Base-by-base conservation (phyloP, 805 yeast species). In the Tetrapisispora pingtungensis region DNA sequence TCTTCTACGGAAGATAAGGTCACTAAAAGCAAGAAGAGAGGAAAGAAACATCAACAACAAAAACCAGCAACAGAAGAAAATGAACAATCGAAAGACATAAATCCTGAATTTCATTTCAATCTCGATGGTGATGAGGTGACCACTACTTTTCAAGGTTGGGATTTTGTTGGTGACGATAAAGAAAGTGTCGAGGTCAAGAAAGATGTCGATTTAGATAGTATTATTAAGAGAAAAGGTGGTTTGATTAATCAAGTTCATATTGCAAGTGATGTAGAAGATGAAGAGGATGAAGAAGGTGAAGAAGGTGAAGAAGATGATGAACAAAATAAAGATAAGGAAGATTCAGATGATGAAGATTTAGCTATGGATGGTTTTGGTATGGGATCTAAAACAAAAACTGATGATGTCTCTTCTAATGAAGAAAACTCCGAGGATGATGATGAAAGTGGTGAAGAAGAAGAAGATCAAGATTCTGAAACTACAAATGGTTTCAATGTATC, bases 221-320 rank as follows among this genome's bases (percentile, higher is more conserved):
- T 90, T 43, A 84, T 90, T 53, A 79, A 81, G 66, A 75, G 89
- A 62, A 89, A 85, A 55, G 95, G 96, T 62, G 86, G 95, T 35
- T 68, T 81, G 44, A 68, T 74, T 5, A 75, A 76, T 42, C 57
- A 77, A 44, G 78, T 74, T 0, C 77, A 73, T 38, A 64, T 70
- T 10, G 68, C 61, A 4, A 60, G 52, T 18, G 67, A 61, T 13
- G 70, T 62, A 2, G 70, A 64, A 10, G 68, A 61, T 6, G 70
- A 64, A 13, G 70, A 65, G 7, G 71, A 68, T 3, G 70, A 64
- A 10, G 68, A 61, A 7, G 70, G 64, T 13, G 70, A 65, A 7
- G 71, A 68, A 61, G 76, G 72, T 10, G 73, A 67, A 12, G 68
- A 66, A 27, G 75, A 22, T 13, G 70, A 65, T 13, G 70, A 65